These are phyloP conservation scores for Nothophaeocryptopus gaeumannii DNA, from an alignment of 2,329 filamentous ascomycete genomes.

Conservation along the genomic window DNA sequence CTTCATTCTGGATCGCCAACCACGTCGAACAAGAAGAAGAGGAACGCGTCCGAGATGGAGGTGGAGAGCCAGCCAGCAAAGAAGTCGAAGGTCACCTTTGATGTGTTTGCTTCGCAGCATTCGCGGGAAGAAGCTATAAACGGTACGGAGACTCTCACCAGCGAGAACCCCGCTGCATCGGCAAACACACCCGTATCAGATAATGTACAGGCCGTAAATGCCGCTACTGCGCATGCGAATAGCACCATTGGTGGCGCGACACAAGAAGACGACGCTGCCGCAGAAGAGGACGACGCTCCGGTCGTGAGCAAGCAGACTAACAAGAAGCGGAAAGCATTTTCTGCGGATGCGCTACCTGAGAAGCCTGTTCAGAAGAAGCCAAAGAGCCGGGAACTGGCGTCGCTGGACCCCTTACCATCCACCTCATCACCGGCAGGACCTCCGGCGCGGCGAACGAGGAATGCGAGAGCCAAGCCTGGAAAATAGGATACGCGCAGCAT, in stretches of 20 bases:
- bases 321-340: constrained; percentile 12
- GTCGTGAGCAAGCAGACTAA: neutral
- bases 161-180: constrained; percentile 12
- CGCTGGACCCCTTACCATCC: constrained; percentile 4
- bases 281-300: too few relatives aligned
- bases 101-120: constrained; percentile 9
- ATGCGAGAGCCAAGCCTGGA: constrained; percentile 21
- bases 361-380: constrained; percentile 11
- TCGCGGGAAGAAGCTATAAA: neutral
- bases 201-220: neutral
- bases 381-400: constrained; percentile 10
- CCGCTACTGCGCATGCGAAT: constrained; percentile 6
- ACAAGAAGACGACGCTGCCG: neutral
- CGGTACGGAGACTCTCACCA: constrained; percentile 1
- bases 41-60: neutral
- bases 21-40: constrained; percentile 13
- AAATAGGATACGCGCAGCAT: constrained; percentile 1
- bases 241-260: neutral
- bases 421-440: constrained; percentile 8
- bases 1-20: constrained; percentile 17
- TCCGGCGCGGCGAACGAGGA: constrained; percentile 23
- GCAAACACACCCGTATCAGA: constrained; percentile 1
- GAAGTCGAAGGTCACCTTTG: constrained; percentile 17
- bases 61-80: constrained; percentile 7
- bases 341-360: constrained; percentile 1